Base-by-base conservation (phyloP, 441 rosid species). In the Pelargonium myrrhifolium region DNA sequence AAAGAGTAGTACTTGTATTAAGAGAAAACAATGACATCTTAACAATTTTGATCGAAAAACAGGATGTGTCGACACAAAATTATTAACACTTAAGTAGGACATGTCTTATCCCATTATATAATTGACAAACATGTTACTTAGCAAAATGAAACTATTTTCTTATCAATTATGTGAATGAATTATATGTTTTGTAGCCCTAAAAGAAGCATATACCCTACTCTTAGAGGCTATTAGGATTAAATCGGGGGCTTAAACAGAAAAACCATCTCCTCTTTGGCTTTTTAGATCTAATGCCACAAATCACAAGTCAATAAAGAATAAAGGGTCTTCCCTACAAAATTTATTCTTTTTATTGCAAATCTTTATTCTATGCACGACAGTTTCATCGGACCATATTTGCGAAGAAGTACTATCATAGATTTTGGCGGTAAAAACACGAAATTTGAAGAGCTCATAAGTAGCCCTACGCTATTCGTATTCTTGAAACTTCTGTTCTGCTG, bases 241-340 rank as follows among this genome's bases (percentile, higher is more conserved):
- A 49, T 20, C 8, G n/a, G 4, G 18, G 56, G n/a, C 56, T 49
- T 49, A 12, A 49, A 45, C 31, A 67, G 64, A 68, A 65, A 75
- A 79, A 75, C 45, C 58, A 43, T 28, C 26, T 37, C 64, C 71
- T 68, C 70, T 17, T n/a, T 31, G 28, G 17, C 71, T 65, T 73
- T 67, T 75, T 26, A 11, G 49, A 75, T 56, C 62, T 51, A 79
- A 80, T 82, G 78, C 66, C 84, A 76, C 81, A 6, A n/a, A n/a
- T n/a, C n/a, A 75, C 70, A 55, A 17, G 51, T 61, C 68, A 47
- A 47, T 49, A 24, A 76, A 81, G 24, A 21, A 21, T 64, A 59
- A 49, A 15, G 56, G 56, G 20, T 15, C 20, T 15, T 18, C 55
- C 56, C 56, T 18, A 49, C 56, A 49, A 49, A 12, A 17, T 49